A percentile compares a stretch with the other conserved stretches of the same genome.
Conservation (phyloP, 331 rosid genomes). For the Ulmus americana region DNA sequence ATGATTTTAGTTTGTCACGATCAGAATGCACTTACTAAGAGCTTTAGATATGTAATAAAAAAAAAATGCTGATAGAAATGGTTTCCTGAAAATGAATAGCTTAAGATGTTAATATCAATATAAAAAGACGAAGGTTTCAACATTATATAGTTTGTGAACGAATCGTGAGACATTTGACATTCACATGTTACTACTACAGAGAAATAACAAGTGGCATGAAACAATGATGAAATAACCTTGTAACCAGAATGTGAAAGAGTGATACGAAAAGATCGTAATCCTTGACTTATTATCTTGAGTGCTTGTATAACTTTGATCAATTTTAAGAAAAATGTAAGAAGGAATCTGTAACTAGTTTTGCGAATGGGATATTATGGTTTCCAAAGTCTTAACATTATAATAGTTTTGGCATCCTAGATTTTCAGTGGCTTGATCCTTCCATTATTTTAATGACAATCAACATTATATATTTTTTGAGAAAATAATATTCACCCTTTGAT, state of each 20-base stretch:
- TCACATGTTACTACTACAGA: not conserved
- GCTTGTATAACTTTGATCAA: not conserved
- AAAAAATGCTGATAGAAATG: not conserved
- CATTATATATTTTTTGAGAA: too few relatives aligned
- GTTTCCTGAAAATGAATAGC: not conserved
- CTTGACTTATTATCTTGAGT: slow-evolving; percentile 1
- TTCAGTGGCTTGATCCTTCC: not conserved
- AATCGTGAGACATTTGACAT: not conserved
- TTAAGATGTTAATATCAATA: not conserved
- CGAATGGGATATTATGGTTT: too few relatives aligned
- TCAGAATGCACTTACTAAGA: not conserved
- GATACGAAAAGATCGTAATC: not conserved
- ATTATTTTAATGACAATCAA: not conserved
- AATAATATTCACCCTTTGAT: too few relatives aligned
- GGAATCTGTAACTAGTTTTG: not conserved
- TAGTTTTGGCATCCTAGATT: too few relatives aligned
- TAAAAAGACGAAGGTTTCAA: not conserved
- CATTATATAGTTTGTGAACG: not conserved
- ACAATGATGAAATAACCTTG: not conserved
- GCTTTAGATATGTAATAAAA: not conserved
- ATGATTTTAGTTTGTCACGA: not conserved
- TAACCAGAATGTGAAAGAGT: not conserved
- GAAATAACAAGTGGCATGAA: not conserved
- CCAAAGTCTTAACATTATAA: too few relatives aligned
- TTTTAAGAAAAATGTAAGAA: not conserved